These are phyloP conservation scores for Pythium rhizo-oryzae DNA, from an alignment of 352 stramenopile species.

Conservation along the genomic window DNA sequence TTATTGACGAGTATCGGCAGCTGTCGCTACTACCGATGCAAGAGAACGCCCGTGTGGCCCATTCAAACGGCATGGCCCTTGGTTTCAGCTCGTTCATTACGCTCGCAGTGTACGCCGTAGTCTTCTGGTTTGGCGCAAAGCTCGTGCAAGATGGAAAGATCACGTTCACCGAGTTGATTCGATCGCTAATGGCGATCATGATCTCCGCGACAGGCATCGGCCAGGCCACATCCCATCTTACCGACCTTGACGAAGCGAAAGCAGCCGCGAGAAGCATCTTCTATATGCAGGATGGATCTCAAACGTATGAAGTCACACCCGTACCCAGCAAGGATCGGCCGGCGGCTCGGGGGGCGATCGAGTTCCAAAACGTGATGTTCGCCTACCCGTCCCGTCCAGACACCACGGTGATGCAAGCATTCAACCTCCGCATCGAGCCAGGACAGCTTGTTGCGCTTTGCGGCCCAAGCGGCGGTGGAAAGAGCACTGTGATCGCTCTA, in stretches of 20 bases:
- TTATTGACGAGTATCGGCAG: slow-evolving; percentile 25
- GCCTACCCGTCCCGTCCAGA: slow-evolving; percentile 70
- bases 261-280: slow-evolving; percentile 50
- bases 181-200: slow-evolving; percentile 48
- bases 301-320: no score
- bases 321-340: no score
- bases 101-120: slow-evolving; percentile 28
- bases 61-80: slow-evolving; percentile 21
- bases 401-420: slow-evolving; percentile 68
- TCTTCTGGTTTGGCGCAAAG: slow-evolving; percentile 33
- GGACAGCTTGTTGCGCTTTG: slow-evolving; percentile 64
- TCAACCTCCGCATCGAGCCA: slow-evolving; percentile 79
- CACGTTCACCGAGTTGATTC: slow-evolving; percentile 42
- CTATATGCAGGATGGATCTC: slow-evolving; percentile 35
- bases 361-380: slow-evolving; percentile 77
- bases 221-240: slow-evolving; percentile 32
- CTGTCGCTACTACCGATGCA: slow-evolving; percentile 21
- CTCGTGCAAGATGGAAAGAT: slow-evolving; percentile 44
- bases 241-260: slow-evolving; percentile 73
- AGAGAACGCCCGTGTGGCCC: slow-evolving; percentile 3
- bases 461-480: slow-evolving; percentile 30
- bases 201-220: slow-evolving; percentile 42
- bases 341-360: slow-evolving; percentile 33
- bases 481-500: slow-evolving; percentile 30
- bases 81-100: slow-evolving; percentile 33